Conservation (phyloP, 1,139 yeast species). For the Entelexis paramagnoliae region DNA sequence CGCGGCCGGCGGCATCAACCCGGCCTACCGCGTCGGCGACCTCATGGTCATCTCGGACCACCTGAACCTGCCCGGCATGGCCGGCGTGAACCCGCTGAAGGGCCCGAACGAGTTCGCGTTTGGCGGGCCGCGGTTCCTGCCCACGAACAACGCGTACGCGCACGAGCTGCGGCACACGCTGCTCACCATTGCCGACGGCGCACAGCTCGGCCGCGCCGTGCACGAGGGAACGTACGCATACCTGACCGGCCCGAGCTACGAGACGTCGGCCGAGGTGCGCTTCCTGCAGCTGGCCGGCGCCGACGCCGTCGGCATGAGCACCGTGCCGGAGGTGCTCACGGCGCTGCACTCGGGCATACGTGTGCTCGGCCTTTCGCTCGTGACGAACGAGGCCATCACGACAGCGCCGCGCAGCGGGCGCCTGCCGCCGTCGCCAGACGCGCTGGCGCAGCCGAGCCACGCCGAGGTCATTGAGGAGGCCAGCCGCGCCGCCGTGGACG, state of each 20-base stretch:
- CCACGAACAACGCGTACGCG: constrained; percentile 85
- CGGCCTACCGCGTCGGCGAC: constrained; percentile 65
- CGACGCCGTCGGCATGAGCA: constrained; percentile 96
- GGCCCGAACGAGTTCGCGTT: constrained; percentile 73
- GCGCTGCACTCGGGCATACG: constrained; percentile 80
- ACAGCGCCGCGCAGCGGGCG: constrained; percentile 68
- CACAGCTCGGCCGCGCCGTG: constrained; percentile 46
- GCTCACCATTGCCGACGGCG: constrained; percentile 43
- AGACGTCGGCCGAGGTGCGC: constrained; percentile 85
- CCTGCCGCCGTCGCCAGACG: constrained; percentile 39
- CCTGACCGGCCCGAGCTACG: constrained; percentile 92
- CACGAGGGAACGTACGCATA: constrained; percentile 82
- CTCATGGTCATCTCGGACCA: constrained; percentile 85
- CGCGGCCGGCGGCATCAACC: constrained; percentile 87
- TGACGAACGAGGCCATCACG: constrained; percentile 73
- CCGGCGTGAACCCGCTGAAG: constrained; percentile 77
- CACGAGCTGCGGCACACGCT: constrained; percentile 45
- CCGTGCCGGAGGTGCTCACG: constrained; percentile 89
- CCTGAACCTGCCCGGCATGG: constrained; percentile 78
- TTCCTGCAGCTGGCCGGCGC: constrained; percentile 65
- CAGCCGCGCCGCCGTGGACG: constrained; percentile 66
- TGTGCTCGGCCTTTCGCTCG: constrained; percentile 74
- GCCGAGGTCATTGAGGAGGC: constrained; percentile 83
- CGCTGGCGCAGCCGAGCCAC: constrained; percentile 80
- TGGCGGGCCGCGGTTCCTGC: constrained; percentile 73